Evolutionary conservation across 495 filamentous ascomycete species (phyloP), one percentile per base, ranked within the genome.

Genomic region (Podospora bellae-mahoneyi): DNA sequence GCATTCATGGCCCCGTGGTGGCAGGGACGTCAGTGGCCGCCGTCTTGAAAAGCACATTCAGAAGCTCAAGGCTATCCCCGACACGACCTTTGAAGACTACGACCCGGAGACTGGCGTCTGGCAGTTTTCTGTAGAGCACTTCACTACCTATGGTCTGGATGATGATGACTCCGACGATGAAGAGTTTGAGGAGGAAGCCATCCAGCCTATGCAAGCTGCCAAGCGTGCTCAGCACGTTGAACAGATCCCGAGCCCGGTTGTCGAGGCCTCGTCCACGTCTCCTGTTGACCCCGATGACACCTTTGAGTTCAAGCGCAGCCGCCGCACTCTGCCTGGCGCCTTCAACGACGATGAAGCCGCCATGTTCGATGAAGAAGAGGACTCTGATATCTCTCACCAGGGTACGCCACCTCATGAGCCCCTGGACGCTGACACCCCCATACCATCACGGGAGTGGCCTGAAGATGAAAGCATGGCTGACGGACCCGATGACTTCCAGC

Each of bases 391-490:
- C 59, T 73, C 72, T 69, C 76, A 81, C 78, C 84, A 89, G 84
- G 91, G 90, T 94, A 93, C 94, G 92, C 93, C 91, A 88, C 92
- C 88, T 85, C 89, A 90, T 80, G 87, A 89, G 87, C 91, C 89
- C 87, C 89, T 88, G 86, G 91, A 88, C 87, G 91, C 91, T 78
- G 83, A 87, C 80, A 68, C 70, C 86, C 84, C 84, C 86, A 90
- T 77, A 87, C 87, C 67, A 79, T 83, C 78, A 69, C 84, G 86
- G 79, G 85, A 88, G 73, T 83, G 82, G 69, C 69, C 68, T 65
- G 84, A 86, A 77, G 85, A 87, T 79, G 84, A 82, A 71, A 84
- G 83, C 72, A 85, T 88, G 77, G 87, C 87, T 79, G 85, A 89
- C 77, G 90, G 67, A 68, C 70, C 87, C 89, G 90, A 87, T 80